Evolutionary conservation across 345 rosid species (phyloP).

Genomic region (Geranium brycei): DNA sequence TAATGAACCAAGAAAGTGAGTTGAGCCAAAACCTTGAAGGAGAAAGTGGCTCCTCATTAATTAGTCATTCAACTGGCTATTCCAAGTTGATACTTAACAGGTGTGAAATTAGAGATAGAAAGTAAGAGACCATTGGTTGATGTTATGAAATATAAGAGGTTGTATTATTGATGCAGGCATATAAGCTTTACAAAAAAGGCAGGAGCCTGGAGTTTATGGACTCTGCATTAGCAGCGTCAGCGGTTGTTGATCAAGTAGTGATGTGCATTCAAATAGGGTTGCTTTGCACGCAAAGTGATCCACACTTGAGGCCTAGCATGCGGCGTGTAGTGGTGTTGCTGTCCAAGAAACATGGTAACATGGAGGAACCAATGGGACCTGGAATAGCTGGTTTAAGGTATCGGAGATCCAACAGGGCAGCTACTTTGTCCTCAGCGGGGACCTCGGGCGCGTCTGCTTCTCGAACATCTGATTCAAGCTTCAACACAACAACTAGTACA

Average conservation of each 20-base stretch:
- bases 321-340: slow-evolving; percentile 49
- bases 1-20: neutral
- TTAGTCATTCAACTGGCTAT: no score
- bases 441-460: slow-evolving; percentile 27
- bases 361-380: slow-evolving; percentile 60
- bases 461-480: slow-evolving; percentile 36
- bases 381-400: slow-evolving; percentile 56
- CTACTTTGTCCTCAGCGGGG: slow-evolving; percentile 27
- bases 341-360: slow-evolving; percentile 43
- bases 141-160: neutral
- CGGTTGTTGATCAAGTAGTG: slow-evolving; percentile 36
- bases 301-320: slow-evolving; percentile 54
- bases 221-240: slow-evolving; percentile 38
- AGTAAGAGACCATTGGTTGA: no score
- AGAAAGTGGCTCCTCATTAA: neutral
- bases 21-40: neutral
- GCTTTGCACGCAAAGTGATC: slow-evolving; percentile 78
- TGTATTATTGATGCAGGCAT: slow-evolving; percentile 40
- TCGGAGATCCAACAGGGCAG: slow-evolving; percentile 40
- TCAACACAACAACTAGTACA: slow-evolving; percentile 23
- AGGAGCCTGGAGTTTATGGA: slow-evolving; percentile 62
- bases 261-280: slow-evolving; percentile 69
- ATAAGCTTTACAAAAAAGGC: slow-evolving; percentile 56
- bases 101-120: no score
- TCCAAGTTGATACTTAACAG: no score